Evolutionary conservation across 805 yeast genomes (phyloP).

Genomic region (Saccharomycopsis babjevae): DNA sequence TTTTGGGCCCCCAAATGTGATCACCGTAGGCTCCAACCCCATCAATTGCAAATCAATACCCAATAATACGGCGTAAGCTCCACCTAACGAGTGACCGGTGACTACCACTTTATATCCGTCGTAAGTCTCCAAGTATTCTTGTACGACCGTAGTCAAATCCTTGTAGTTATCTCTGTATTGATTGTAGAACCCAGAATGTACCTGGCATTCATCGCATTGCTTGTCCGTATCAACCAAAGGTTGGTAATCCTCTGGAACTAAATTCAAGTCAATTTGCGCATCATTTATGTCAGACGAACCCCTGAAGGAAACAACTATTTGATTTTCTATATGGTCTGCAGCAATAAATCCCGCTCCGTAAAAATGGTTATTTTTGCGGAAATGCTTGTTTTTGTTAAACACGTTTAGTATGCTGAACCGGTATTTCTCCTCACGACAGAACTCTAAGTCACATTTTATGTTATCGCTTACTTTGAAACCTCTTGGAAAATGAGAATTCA

Average conservation of each 20-base stretch:
- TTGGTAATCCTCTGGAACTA: conserved; percentile 19
- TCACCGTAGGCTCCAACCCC: conserved; percentile 44
- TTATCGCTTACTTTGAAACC: conserved; percentile 1
- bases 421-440: conserved; percentile 7
- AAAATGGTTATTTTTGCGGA: not conserved
- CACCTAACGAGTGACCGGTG: conserved; percentile 73
- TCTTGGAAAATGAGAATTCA: not conserved
- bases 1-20: conserved; percentile 57
- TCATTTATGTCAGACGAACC: conserved; percentile 56
- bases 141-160: conserved; percentile 22
- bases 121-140: conserved; percentile 26
- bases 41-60: conserved; percentile 50
- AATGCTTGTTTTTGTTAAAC: conserved; percentile 2
- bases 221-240: conserved; percentile 24
- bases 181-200: conserved; percentile 56
- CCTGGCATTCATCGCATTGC: conserved; percentile 42
- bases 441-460: conserved; percentile 11
- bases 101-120: conserved; percentile 43
- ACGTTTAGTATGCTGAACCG: conserved; percentile 7
- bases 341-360: conserved; percentile 46
- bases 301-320: conserved; percentile 44
- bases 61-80: conserved; percentile 52
- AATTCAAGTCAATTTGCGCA: conserved; percentile 49
- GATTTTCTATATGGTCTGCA: conserved; percentile 33
- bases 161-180: conserved; percentile 34